These are phyloP conservation scores for Apiospora hydei DNA, from an alignment of 2,329 filamentous ascomycete genomes.

Conservation along the genomic window DNA sequence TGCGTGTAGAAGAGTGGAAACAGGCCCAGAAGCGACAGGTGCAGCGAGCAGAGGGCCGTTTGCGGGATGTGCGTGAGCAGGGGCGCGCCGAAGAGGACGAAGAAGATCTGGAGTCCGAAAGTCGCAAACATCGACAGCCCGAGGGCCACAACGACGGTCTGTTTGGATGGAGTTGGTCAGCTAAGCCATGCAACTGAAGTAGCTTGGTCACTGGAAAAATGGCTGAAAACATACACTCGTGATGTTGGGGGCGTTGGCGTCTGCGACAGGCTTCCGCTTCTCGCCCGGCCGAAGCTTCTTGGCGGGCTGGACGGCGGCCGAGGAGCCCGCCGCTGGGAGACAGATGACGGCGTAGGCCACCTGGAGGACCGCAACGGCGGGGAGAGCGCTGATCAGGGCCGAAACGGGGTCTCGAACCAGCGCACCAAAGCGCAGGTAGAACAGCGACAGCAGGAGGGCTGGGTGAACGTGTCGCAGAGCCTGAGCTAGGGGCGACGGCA, in stretches of 20 bases:
- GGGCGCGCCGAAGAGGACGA: conserved; percentile 92
- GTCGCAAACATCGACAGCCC: conserved; percentile 50
- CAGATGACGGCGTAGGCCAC: conserved; percentile 67
- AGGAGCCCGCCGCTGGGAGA: conserved; percentile 65
- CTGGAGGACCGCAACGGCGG: conserved; percentile 71
- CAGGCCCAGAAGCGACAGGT: conserved; percentile 79
- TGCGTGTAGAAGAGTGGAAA: conserved; percentile 87
- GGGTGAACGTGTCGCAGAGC: conserved; percentile 73
- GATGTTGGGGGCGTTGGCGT: conserved; percentile 51
- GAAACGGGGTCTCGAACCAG: conserved; percentile 75
- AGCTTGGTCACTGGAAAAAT: not conserved
- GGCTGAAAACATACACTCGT: conserved; percentile 51
- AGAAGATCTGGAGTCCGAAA: conserved; percentile 58
- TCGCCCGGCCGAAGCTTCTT: conserved; percentile 62
- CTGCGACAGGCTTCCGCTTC: conserved; percentile 57
- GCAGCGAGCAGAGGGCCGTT: conserved; percentile 81
- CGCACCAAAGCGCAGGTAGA: conserved; percentile 67
- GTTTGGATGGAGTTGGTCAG: conserved; percentile 47
- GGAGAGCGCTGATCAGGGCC: conserved; percentile 67
- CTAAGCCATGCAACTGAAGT: conserved; percentile 22
- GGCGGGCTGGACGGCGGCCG: conserved; percentile 44
- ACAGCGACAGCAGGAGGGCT: conserved; percentile 68
- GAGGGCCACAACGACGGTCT: conserved; percentile 77
- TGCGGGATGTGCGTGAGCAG: conserved; percentile 80
- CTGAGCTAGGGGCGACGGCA: conserved; percentile 48